Base-by-base conservation (phyloP, 345 rosid species). In the Corchorus capsularis region DNA sequence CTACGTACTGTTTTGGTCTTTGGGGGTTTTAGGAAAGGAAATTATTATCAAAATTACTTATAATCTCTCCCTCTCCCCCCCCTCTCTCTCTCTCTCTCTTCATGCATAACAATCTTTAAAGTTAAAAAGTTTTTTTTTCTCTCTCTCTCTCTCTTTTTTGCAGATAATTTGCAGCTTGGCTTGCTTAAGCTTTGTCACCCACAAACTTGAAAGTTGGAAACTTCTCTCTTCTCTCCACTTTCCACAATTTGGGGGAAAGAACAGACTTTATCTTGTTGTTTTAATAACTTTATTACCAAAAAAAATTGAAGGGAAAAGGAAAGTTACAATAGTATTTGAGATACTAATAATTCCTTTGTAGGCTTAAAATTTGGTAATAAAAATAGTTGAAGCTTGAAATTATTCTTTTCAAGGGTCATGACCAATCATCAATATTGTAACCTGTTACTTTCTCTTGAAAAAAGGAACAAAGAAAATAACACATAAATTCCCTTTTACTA, bases 1-100 rank as follows among this genome's bases (percentile, higher is more conserved):
- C 56, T 67, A 22, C 37, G 72, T 68, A 68, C 41, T 14, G 56
- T 68, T 68, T 68, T 68, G 72, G 56, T 68, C 13, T 34, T 14
- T 20, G 15, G 72, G 56, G 72, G 20, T 47, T 15, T 68, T 49
- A 68, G 35, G 41, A 67, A 7, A 47, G 27, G 27, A 27, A 27
- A 27, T 27, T 65, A 27, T 27, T 65, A 46, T 20, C 52, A 20
- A 4, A 6, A n/a, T n/a, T n/a, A n/a, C n/a, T 39, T 46, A 27
- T 8, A 16, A 6, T 50, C 43, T 49, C 11, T 27, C 47, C 9
- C 10, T 45, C 8, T 8, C 7, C 47, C 47, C 47, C 1, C 47
- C 7, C 47, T 63, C 9, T 45, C 22, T 39, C 22, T 50, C 15
- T 50, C 54, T 56, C 12, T 41, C 16, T 22, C 55, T 47, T 67